phyloP scores from a whole-genome alignment of 345 rosid species.

The Durio zibethinus region DNA sequence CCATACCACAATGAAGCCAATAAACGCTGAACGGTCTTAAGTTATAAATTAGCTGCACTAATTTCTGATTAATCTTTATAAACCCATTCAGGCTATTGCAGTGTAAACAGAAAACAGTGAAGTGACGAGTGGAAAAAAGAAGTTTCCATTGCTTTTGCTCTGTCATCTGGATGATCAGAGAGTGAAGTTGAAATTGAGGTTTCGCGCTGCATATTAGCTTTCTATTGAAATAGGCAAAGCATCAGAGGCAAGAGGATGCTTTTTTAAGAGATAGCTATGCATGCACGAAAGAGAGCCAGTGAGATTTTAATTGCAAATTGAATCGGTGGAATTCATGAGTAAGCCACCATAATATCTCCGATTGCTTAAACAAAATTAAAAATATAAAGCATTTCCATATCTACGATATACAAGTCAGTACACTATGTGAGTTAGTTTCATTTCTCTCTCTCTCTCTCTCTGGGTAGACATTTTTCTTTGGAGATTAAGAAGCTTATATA shows the following conservation, averaged over 20 bases:
- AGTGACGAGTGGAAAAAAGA: neutral
- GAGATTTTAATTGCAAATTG: neutral
- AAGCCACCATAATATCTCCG: neutral
- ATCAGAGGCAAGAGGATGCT: neutral
- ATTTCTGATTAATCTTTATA: neutral
- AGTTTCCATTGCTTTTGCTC: neutral
- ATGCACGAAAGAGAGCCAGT: neutral
- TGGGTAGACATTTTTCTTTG: constrained; percentile 9
- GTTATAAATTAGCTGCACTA: neutral
- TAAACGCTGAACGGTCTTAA: neutral
- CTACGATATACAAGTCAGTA: constrained; percentile 15
- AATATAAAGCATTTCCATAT: neutral
- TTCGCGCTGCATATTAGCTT: neutral
- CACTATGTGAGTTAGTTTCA: constrained; percentile 1
- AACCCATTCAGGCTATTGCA: neutral
- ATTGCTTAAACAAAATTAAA: neutral
- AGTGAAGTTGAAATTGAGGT: neutral
- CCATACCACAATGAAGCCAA: neutral
- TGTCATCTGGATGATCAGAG: neutral
- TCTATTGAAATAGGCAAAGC: neutral
- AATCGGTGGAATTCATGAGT: neutral
- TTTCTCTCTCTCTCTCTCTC: neutral
- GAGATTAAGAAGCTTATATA: constrained; percentile 7
- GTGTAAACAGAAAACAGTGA: neutral
- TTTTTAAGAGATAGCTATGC: neutral